Evolutionary conservation across 2,329 filamentous ascomycete genomes (phyloP).

Genomic region (Amauroascus verrucosus): DNA sequence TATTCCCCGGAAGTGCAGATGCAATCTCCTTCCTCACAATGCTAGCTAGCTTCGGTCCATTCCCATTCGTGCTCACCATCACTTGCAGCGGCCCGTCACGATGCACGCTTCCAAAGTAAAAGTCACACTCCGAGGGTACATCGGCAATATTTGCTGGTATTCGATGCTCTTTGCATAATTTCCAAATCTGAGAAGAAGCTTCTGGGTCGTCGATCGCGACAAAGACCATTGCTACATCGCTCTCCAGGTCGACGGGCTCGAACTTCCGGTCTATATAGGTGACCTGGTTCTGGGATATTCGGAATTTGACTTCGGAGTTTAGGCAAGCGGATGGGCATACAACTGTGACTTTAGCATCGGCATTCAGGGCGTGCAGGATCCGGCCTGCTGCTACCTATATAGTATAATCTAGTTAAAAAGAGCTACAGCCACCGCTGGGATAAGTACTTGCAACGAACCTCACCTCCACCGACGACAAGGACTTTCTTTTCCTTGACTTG

Average conservation of each 20-base stretch:
- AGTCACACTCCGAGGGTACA: slow-evolving; percentile 92
- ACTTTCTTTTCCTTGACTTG: slow-evolving; percentile 82
- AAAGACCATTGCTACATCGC: slow-evolving; percentile 64
- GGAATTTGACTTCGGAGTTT: slow-evolving; percentile 77
- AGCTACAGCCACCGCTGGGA: neutral
- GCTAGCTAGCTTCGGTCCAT: slow-evolving; percentile 82
- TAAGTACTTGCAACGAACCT: slow-evolving; percentile 49
- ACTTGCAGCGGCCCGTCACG: slow-evolving; percentile 91
- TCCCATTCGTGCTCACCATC: slow-evolving; percentile 98
- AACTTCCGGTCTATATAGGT: slow-evolving; percentile 74
- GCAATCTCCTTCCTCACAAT: slow-evolving; percentile 78
- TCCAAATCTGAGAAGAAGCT: slow-evolving; percentile 85
- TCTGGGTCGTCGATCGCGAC: slow-evolving; percentile 87
- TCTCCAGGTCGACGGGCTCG: slow-evolving; percentile 73
- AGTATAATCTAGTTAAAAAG: neutral
- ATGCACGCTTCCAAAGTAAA: slow-evolving; percentile 95
- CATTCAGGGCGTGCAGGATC: slow-evolving; percentile 88
- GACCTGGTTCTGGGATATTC: slow-evolving; percentile 64
- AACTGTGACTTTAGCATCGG: slow-evolving; percentile 81
- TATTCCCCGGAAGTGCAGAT: slow-evolving; percentile 60
- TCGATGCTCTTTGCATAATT: slow-evolving; percentile 72
- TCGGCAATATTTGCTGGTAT: slow-evolving; percentile 94
- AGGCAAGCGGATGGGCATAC: slow-evolving; percentile 70
- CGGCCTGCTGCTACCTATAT: slow-evolving; percentile 83
- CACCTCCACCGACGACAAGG: slow-evolving; percentile 87